Base-by-base conservation (phyloP, 192 early-diverging fungal species). In the Obelidium mucronatum region DNA sequence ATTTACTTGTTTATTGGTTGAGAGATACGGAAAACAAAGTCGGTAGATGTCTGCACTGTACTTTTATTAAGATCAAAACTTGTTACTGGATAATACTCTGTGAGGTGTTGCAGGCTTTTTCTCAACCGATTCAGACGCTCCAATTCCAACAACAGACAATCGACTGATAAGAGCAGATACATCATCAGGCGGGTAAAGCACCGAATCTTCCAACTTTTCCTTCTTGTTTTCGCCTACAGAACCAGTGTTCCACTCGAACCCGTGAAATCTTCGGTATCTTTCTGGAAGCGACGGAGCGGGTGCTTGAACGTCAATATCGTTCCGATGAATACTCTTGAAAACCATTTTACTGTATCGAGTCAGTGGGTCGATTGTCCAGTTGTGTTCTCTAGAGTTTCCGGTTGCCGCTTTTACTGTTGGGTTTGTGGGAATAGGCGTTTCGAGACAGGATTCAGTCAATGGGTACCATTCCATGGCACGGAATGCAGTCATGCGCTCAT, bases 311-410 rank as follows among this genome's bases (percentile, higher is more conserved):
- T 54, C 15, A 35, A 58, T 37, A 36, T 72, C 69, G 2, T n/a
- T 58, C 53, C 24, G 11, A 72, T 72, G 69, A 8, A 72, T 72
- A 1, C 53, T 26, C 40, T 67, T 66, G 24, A 55, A 65, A 1
- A 75, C 17, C 6, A 3, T 22, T 17, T 24, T 33, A 26, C 37
- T 66, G 30, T 75, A 75, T 34, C 73, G 60, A 2, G 73, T 48
- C 2, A 65, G 6, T 0, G 75, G 75, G 39, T 76, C 75, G 15
- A 69, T 51, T 11, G 64, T 62, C 75, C 75, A 76, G 26, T 62
- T 51, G 26, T 76, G 53, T 22, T 34, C 52, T 35, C 13, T 36
- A 1, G 17, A 8, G 19, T 51, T 53, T 26, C 42, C 67, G 13
- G 53, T 58, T 19, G 53, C 69, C 8, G 69, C 34, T 42, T 58